Evolutionary conservation across 164 flowering plant species (phyloP).

Genomic region (Piper betle): DNA sequence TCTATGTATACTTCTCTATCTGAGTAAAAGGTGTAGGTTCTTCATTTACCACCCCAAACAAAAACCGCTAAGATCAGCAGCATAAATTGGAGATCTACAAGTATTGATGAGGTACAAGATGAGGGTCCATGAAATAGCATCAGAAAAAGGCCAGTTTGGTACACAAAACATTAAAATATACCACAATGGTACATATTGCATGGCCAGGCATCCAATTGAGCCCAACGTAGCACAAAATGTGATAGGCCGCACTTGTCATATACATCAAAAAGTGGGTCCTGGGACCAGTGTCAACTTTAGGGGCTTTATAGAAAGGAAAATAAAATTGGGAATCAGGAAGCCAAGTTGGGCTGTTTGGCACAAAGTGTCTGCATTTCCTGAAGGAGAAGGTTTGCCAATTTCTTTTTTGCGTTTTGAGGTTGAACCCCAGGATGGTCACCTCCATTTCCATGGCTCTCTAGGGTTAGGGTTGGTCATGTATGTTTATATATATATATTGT

Average conservation of each 20-base stretch:
- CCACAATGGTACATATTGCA: not conserved
- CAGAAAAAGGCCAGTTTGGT: not conserved
- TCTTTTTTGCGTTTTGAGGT: slow-evolving; percentile 4
- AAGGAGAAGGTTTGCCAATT: not conserved
- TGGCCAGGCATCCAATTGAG: not conserved
- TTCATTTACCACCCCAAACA: too few species aligned
- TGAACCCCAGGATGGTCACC: not conserved
- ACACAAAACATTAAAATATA: not conserved
- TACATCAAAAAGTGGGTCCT: not conserved
- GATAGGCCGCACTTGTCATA: not conserved
- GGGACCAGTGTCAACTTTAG: not conserved
- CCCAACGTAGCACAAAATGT: not conserved
- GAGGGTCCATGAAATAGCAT: not conserved
- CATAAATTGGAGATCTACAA: not conserved
- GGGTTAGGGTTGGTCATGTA: not conserved
- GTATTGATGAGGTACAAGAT: not conserved
- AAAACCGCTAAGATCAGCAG: not conserved
- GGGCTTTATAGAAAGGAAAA: not conserved
- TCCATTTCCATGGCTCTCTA: not conserved
- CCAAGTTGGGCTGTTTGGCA: slow-evolving; percentile 4
- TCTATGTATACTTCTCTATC: too few species aligned
- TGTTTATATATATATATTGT: too few species aligned
- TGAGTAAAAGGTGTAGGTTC: not conserved
- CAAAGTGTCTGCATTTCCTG: slow-evolving; percentile 6
- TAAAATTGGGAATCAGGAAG: not conserved